Evolutionary conservation across 2,329 filamentous ascomycete species (phyloP), one percentile per base, ranked within the genome.

Genomic region (Penicillium brasilianum): DNA sequence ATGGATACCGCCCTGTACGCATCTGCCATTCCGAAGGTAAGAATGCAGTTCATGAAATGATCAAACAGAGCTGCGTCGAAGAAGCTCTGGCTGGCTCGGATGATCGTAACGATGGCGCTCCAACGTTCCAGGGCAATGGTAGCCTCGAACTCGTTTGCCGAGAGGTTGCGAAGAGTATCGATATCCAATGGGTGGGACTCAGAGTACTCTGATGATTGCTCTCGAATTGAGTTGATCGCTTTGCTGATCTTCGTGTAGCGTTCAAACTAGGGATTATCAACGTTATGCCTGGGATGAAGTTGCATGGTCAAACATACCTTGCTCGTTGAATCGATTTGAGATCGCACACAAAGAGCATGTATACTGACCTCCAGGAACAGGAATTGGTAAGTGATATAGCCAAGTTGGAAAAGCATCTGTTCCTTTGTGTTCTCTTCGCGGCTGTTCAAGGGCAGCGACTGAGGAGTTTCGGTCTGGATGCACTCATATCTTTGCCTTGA

Each of bases 191-290:
- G 22, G 9, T 25, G n/a, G 16, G 5, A 11, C 9, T 22, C 25
- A 4, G 16, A 30, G 36, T 41, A 22, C 10, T 11, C 6, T 18
- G 16, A 4, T 20, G 14, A 9, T 16, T 39, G 36, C 1, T 39
- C 28, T 18, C 36, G 51, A 30, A 54, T 54, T 18, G 22, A 43
- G 13, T 43, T 16, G 22, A 54, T 54, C 11, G 51, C 51, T 28
- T 41, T 18, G 22, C 11, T n/a, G 14, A 43, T 41, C 14, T 54
- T 32, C 13, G 8, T n/a, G 51, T 43, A 41, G 3, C 30, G 51
- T n/a, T 41, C 22, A 18, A 28, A 36, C 51, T 54, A 30, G 7
- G 25, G 11, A 7, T 25, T 36, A 22, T 52, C n/a, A 52, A 13
- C 3, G 4, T 22, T 16, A 8, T 30, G 18, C 10, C 2, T 4